Evolutionary conservation across 768 basidiomycete genomes (phyloP).

Genomic region (Cystofilobasidium bisporidii): DNA sequence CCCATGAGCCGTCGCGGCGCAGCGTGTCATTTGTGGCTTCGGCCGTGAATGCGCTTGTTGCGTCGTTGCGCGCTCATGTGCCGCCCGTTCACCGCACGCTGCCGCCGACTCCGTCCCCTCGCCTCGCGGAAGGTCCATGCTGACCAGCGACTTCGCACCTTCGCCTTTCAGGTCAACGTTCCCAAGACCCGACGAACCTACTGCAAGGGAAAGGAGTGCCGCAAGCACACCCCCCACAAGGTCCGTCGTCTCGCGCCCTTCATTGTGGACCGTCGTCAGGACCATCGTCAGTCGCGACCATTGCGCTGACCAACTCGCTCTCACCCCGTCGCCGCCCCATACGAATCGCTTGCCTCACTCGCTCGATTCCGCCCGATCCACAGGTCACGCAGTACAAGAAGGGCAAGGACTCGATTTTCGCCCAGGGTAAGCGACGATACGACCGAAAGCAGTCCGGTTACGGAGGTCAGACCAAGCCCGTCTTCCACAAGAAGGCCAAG

Average conservation of each 20-base stretch:
- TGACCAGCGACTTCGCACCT: background rate
- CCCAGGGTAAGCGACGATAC: constrained; percentile 99
- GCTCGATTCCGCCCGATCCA: background rate
- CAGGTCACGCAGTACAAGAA: constrained; percentile 90
- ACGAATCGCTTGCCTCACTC: no score
- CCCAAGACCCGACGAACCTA: constrained; percentile 31
- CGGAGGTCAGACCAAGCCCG: constrained; percentile 99
- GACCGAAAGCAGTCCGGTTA: constrained; percentile 64
- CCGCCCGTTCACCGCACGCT: no score
- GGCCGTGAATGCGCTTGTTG: no score
- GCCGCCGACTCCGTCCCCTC: no score
- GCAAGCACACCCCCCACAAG: constrained; percentile 98
- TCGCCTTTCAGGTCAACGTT: constrained; percentile 22
- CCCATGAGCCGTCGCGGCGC: no score
- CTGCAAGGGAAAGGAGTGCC: constrained; percentile 95
- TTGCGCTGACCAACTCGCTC: background rate
- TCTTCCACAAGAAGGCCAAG: constrained; percentile 98
- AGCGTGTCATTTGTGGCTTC: no score
- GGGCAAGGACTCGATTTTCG: constrained; percentile 95
- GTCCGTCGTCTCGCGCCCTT: constrained; percentile 44
- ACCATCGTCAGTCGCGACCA: background rate
- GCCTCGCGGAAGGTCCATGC: no score
- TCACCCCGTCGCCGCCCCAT: background rate
- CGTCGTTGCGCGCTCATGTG: no score
- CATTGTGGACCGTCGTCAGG: no score